Evolutionary conservation across 805 yeast genomes (phyloP).

Genomic region (Tetrapisispora taiwanensis): DNA sequence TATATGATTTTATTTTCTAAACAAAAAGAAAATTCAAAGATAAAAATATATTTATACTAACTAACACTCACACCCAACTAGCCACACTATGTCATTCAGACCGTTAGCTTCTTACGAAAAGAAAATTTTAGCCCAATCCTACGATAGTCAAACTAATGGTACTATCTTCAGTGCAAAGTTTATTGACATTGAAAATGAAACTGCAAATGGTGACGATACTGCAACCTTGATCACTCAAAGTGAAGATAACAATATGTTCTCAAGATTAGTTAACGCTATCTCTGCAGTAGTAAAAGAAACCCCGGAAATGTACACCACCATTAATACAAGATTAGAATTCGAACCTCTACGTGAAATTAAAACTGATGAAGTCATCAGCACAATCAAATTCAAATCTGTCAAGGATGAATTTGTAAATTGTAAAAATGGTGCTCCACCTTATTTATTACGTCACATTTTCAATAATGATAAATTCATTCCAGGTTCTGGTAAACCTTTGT

Average conservation of each 20-base stretch:
- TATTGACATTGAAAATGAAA: conserved; percentile 1
- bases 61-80: too few species aligned
- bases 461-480: conserved; percentile 18
- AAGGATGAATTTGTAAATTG: conserved; percentile 25
- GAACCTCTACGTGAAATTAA: conserved; percentile 14
- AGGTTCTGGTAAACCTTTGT: conserved; percentile 17
- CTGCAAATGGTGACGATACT: conserved; percentile 10
- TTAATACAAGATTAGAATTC: conserved; percentile 17
- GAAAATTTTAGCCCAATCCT: conserved; percentile 15
- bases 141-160: conserved; percentile 20
- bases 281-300: conserved; percentile 14
- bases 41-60: too few species aligned
- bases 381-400: conserved; percentile 16
- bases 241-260: conserved; percentile 11
- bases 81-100: conserved; percentile 19
- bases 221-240: conserved; percentile 17
- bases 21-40: too few species aligned
- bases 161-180: conserved; percentile 20
- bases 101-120: conserved; percentile 19
- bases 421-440: conserved; percentile 26
- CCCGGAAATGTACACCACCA: conserved; percentile 17
- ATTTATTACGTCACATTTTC: conserved; percentile 22
- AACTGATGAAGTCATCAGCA: conserved; percentile 17
- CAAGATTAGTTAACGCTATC: conserved; percentile 15
- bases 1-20: too few species aligned